Evolutionary conservation across 129 eudicot species (phyloP).

Genomic region (Saposhnikovia divaricata): DNA sequence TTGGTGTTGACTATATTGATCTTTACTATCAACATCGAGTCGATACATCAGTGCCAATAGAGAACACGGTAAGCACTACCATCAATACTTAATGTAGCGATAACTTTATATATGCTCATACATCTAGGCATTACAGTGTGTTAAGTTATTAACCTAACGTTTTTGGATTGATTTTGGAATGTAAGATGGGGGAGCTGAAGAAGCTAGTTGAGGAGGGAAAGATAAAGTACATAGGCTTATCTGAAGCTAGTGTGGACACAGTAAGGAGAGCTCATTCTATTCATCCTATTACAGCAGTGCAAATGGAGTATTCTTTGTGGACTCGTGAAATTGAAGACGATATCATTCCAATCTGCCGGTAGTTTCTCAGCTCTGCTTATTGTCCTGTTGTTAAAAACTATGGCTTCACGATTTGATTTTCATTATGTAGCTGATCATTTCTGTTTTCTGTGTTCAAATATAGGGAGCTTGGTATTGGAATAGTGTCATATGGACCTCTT

Average conservation of each 20-base stretch:
- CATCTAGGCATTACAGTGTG: not conserved
- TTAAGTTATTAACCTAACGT: not conserved
- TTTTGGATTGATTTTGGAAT: not conserved
- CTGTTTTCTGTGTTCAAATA: not conserved
- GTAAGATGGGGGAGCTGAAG: conserved; percentile 59
- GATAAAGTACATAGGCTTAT: conserved; percentile 64
- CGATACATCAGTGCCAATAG: conserved; percentile 53
- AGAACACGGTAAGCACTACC: conserved; percentile 42
- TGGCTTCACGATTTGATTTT: not conserved
- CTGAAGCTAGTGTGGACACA: conserved; percentile 71
- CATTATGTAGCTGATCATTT: not conserved
- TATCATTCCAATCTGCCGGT: conserved; percentile 63
- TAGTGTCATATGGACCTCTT: conserved; percentile 76
- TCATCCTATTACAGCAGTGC: conserved; percentile 63
- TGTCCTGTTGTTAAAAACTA: not conserved
- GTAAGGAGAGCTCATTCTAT: conserved; percentile 64
- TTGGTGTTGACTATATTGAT: conserved; percentile 57
- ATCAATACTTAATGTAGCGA: not conserved
- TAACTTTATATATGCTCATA: not conserved
- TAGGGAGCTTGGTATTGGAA: conserved; percentile 30
- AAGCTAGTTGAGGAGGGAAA: conserved; percentile 67
- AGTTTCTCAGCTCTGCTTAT: not conserved
- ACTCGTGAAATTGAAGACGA: conserved; percentile 71
- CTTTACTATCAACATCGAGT: conserved; percentile 52
- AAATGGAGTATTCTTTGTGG: conserved; percentile 81